Conservation (phyloP, 78 protist genomes). For the Dictyostelium intermedium region DNA sequence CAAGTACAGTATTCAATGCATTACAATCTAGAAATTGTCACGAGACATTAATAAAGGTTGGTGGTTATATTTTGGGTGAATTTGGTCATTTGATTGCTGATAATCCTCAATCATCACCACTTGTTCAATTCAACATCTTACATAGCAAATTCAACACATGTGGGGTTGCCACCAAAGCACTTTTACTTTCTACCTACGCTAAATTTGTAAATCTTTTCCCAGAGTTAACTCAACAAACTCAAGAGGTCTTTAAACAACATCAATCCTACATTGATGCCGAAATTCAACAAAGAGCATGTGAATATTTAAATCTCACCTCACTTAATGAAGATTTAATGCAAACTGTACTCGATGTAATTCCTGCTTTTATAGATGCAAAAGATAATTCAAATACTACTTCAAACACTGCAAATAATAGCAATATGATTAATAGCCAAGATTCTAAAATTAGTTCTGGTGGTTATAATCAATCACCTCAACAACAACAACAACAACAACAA, state of each 20-base stretch:
- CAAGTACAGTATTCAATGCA: constrained; percentile 84
- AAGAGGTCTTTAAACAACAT: constrained; percentile 49
- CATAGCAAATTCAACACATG: constrained; percentile 65
- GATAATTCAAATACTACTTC: not conserved
- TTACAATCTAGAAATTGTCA: constrained; percentile 81
- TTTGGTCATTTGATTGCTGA: constrained; percentile 94
- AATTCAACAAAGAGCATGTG: constrained; percentile 98
- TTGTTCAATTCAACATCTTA: constrained; percentile 83
- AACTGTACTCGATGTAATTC: constrained; percentile 75
- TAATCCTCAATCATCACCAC: constrained; percentile 34
- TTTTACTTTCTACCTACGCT: constrained; percentile 92
- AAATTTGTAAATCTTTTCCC: constrained; percentile 93
- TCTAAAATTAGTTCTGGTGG: constrained; percentile 41
- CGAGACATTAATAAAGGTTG: constrained; percentile 92
- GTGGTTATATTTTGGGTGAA: constrained; percentile 96
- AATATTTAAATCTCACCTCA: constrained; percentile 88
- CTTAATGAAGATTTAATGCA: constrained; percentile 80
- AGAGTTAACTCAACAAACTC: constrained; percentile 76
- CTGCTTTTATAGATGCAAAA: constrained; percentile 52
- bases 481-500: not conserved
- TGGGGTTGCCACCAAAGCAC: constrained; percentile 67
- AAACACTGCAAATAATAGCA: not conserved
- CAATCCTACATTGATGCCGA: constrained; percentile 89
- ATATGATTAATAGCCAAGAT: not conserved
- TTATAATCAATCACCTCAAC: not conserved